These are phyloP conservation scores for Aspergillus steynii DNA, from an alignment of 495 filamentous ascomycete genomes.

Conservation along the genomic window DNA sequence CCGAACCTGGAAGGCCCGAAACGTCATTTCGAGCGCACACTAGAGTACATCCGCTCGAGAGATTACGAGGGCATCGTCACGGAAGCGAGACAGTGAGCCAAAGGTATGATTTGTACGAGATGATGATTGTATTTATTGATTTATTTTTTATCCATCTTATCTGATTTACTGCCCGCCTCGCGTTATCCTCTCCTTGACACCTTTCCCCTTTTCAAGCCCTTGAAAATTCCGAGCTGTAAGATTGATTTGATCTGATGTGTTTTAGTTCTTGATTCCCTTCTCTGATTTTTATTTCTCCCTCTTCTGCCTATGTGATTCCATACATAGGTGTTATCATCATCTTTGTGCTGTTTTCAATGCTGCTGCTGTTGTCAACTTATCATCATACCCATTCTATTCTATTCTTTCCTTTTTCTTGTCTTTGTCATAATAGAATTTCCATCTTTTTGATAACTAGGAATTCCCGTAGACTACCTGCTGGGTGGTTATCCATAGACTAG, in stretches of 20 bases:
- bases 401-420: constrained; percentile 3
- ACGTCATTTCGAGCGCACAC: constrained; percentile 88
- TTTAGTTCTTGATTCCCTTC: constrained; percentile 6
- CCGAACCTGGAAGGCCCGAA: constrained; percentile 80
- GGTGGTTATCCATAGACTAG: no score
- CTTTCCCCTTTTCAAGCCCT: constrained; percentile 22
- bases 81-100: constrained; percentile 58
- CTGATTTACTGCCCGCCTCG: constrained; percentile 9
- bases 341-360: constrained; percentile 6
- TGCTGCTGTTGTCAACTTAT: constrained; percentile 1
- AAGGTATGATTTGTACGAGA: constrained; percentile 15
- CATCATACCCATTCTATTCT: constrained; percentile 25
- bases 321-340: constrained; percentile 40
- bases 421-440: constrained; percentile 1
- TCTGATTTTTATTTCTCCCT: constrained; percentile 5
- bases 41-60: constrained; percentile 87
- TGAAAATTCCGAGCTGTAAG: neutral
- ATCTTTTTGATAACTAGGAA: neutral
- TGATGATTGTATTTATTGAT: constrained; percentile 10
- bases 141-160: constrained; percentile 7
- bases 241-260: neutral
- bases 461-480: no score
- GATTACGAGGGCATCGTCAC: constrained; percentile 91
- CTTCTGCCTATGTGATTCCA: constrained; percentile 20
- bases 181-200: constrained; percentile 10